These are phyloP conservation scores for Mollisia scopiformis DNA, from an alignment of 2,329 filamentous ascomycete species.

Conservation along the genomic window DNA sequence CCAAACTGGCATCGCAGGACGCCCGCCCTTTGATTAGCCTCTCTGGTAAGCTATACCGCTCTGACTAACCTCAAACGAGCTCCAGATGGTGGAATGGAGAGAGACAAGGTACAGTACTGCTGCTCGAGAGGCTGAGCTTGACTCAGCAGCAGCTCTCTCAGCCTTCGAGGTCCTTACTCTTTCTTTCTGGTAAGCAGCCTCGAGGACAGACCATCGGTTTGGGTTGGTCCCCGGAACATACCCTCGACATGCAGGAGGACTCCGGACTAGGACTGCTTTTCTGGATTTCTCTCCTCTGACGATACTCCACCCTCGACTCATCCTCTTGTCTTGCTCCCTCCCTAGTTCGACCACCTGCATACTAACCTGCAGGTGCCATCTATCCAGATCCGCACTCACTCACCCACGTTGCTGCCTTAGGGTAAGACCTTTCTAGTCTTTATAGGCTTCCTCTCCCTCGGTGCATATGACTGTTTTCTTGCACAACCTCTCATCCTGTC, in stretches of 20 bases:
- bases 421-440: constrained; percentile 24
- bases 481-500: constrained; percentile 29
- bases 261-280: constrained; percentile 18
- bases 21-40: not conserved
- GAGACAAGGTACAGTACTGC: too few species aligned
- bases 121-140: not conserved
- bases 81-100: not conserved
- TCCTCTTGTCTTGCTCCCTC: constrained; percentile 21
- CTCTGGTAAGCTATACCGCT: not conserved
- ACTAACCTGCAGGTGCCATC: constrained; percentile 33
- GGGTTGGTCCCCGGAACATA: constrained; percentile 22
- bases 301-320: not conserved
- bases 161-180: constrained; percentile 23
- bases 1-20: not conserved
- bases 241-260: constrained; percentile 19
- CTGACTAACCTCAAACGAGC: not conserved
- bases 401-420: constrained; percentile 33
- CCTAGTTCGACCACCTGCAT: constrained; percentile 31
- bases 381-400: constrained; percentile 18
- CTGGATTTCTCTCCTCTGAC: not conserved
- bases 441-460: constrained; percentile 38
- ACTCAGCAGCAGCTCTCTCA: constrained; percentile 23
- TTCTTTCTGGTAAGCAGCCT: too few species aligned
- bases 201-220: constrained; percentile 32
- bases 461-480: constrained; percentile 37